Base-by-base conservation (phyloP, 129 eudicot species). In the Arctium lappa region DNA sequence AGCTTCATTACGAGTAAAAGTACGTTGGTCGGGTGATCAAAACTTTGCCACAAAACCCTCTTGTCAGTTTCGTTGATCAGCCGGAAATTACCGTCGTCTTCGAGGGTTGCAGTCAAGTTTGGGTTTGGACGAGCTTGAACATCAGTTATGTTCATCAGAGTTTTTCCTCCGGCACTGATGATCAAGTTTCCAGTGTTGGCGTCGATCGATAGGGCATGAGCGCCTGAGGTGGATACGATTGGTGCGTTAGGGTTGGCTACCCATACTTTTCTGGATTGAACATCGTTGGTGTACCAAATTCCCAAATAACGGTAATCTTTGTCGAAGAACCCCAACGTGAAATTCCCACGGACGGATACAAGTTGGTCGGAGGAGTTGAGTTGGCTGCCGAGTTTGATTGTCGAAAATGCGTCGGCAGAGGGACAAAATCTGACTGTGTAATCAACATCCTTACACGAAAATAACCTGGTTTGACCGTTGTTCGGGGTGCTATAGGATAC, bases 181-280 rank as follows among this genome's bases (percentile, higher is more conserved):
- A 39, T 74, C 39, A 86, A 40, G 40, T 68, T 76, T 62, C 87
- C 85, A 1, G 79, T 68, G 29, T 46, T 27, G 18, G 36, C 36
- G n/a, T 69, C 74, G 30, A 86, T 79, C 15, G 74, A 78, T 42
- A 82, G 82, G n/a, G n/a, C n/a, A 34, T 39, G 69, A 1, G 15
- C 10, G 2, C 42, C 81, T 3, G 79, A 56, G 7, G 30, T 42
- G 38, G 33, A 73, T 38, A 5, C 1, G 31, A 82, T 78, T 2
- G 87, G 89, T 0, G 30, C 15, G 73, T 86, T 39, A 50, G 84
- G 80, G 77, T 87, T 87, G 62, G 87, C 89, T 6, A 87, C 39
- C 89, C 89, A 87, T 3, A 75, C 75, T 74, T 56, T 84, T 29
- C 40, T 73, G 1, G 63, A n/a, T 22, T 46, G 6, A 32, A 3